Conservation (phyloP, 108 stramenopile genomes). For the Nitzschia sp. region DNA sequence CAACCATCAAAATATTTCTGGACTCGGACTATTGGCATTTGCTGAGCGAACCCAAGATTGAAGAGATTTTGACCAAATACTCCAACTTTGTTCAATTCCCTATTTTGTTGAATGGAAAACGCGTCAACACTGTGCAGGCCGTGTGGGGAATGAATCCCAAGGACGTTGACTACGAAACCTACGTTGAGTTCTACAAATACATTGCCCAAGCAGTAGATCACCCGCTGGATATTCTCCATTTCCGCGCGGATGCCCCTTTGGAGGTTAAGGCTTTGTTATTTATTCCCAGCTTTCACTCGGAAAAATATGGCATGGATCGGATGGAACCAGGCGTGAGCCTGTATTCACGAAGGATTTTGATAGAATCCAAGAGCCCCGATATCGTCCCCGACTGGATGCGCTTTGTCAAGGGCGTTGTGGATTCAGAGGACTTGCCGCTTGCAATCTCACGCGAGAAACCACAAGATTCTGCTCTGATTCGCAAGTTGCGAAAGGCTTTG, state of each 20-base stretch:
- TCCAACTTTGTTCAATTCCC: conserved; percentile 99
- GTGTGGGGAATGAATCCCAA: conserved; percentile 93
- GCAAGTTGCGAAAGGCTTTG: conserved; percentile 87
- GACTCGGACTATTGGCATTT: conserved; percentile 87
- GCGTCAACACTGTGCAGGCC: conserved; percentile 95
- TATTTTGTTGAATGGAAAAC: conserved; percentile 91
- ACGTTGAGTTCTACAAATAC: conserved; percentile 96
- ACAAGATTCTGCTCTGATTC: conserved; percentile 94
- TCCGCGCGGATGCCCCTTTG: conserved; percentile 96
- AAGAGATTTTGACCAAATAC: conserved; percentile 92
- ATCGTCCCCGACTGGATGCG: conserved; percentile 99
- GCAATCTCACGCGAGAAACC: conserved; percentile 95
- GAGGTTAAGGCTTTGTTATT: conserved; percentile 97
- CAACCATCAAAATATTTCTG: conserved; percentile 87
- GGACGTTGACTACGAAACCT: conserved; percentile 88
- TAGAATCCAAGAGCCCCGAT: conserved; percentile 90
- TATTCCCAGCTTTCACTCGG: conserved; percentile 94
- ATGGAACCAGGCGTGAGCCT: conserved; percentile 96
- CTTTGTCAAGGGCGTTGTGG: conserved; percentile 95
- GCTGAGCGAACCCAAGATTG: conserved; percentile 72
- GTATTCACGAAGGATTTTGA: conserved; percentile 94
- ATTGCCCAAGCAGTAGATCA: conserved; percentile 90
- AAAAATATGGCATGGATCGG: conserved; percentile 99
- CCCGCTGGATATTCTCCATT: conserved; percentile 84
- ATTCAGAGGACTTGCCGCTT: conserved; percentile 98